Base-by-base conservation (phyloP, 257 asterid species). In the Nicotiana paniculata region DNA sequence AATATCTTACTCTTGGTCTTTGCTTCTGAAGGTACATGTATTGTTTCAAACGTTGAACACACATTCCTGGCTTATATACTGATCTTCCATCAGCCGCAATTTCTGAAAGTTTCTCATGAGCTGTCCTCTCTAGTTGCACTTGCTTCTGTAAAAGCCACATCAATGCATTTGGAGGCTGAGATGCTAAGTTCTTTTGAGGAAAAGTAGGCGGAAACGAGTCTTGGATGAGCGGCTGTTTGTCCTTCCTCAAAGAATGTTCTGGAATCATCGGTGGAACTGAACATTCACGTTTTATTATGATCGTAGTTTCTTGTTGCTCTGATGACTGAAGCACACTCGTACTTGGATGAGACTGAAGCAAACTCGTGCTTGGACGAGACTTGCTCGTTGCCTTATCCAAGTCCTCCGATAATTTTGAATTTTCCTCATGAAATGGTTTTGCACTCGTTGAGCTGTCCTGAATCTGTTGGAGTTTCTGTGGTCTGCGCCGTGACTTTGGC, bases 1-100 rank as follows among this genome's bases (percentile, higher is more conserved):
- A 21, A 48, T 77, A 53, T 33, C 30, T 63, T 84, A 87, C 90
- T 32, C 15, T 24, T 7, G 88, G 84, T 76, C 85, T 83, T 79
- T 81, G 83, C 26, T 63, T 84, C 85, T 81, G 80, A 54, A 46
- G 74, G 37, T 21, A 66, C 80, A 83, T 79, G 82, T 83, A 87
- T 54, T 82, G 59, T 2, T 32, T 67, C 83, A 87, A 7, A 12
- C 86, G 86, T 67, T 79, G 62, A 17, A 46, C 84, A 9, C 87
- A 83, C 6, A 15, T 81, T 74, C 85, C 88, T 28, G 80, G 85
- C 72, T 28, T 30, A 76, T 32, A 83, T 9, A 9, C 53, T 30
- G 82, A 64, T 68, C 28, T 55, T 28, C 32, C 16, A 5, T 17
- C 62, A 66, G 80, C 35, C 1, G 1, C 13, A 26, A 24, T 12